Evolutionary conservation across 164 flowering plant species (phyloP).

Genomic region (Vitis riparia): DNA sequence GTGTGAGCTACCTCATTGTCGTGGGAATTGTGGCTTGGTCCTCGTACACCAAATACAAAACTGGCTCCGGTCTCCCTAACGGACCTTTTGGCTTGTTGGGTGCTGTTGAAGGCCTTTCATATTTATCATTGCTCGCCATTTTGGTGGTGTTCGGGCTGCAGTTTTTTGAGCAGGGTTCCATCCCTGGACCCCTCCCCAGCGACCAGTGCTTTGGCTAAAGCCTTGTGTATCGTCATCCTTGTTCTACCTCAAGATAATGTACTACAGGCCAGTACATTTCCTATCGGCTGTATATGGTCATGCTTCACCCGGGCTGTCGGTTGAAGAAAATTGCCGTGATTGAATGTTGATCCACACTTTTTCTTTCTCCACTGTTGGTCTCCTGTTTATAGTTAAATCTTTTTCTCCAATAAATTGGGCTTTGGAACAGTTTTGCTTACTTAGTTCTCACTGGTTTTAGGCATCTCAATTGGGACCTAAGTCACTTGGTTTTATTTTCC

Average conservation of each 20-base stretch:
- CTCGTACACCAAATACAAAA: constrained; percentile 72
- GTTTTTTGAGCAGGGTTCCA: constrained; percentile 61
- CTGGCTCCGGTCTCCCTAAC: constrained; percentile 83
- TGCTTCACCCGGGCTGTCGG: not conserved
- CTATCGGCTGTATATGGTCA: constrained; percentile 5
- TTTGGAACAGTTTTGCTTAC: no score
- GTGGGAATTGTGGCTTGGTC: constrained; percentile 86
- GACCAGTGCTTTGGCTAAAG: constrained; percentile 85
- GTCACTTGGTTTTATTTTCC: no score
- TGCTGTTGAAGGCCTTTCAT: constrained; percentile 89
- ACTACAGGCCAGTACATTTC: not conserved
- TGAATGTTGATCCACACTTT: no score
- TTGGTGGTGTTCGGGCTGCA: constrained; percentile 78
- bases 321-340: no score
- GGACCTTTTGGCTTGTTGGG: constrained; percentile 91
- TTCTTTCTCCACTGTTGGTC: no score
- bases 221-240: not conserved
- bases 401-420: no score
- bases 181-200: constrained; percentile 88
- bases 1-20: constrained; percentile 78
- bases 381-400: no score
- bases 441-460: no score
- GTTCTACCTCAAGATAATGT: not conserved
- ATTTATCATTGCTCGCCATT: constrained; percentile 65
- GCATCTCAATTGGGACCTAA: no score